These are phyloP conservation scores for Pseudohalonectria lignicola DNA, from an alignment of 2,329 filamentous ascomycete species.

Conservation along the genomic window DNA sequence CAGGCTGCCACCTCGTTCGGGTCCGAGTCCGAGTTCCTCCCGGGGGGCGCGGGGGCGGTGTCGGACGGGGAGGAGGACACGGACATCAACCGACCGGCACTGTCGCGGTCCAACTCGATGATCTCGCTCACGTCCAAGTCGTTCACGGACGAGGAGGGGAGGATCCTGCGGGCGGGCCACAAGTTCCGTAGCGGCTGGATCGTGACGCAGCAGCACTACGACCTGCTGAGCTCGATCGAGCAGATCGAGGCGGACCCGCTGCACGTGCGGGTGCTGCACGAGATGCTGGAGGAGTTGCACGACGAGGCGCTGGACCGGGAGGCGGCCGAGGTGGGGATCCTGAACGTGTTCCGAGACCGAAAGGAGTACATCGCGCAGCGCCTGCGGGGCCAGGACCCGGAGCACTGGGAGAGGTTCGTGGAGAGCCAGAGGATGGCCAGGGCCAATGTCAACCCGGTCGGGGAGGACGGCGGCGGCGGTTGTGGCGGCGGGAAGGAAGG, in stretches of 20 bases:
- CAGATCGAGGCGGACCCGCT: conserved; percentile 39
- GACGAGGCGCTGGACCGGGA: conserved; percentile 45
- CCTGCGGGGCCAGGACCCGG: conserved; percentile 51
- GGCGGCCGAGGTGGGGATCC: conserved; percentile 45
- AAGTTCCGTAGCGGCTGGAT: conserved; percentile 43
- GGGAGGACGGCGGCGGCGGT: too few species aligned
- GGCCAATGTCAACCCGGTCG: too few species aligned
- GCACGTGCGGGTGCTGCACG: conserved; percentile 42
- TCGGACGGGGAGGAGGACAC: conserved; percentile 40
- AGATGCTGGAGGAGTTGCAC: conserved; percentile 51
- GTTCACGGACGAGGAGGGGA: conserved; percentile 46
- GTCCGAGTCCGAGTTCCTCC: conserved; percentile 6
- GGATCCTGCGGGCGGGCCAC: conserved; percentile 43
- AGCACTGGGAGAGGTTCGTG: conserved; percentile 52
- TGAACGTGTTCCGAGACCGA: conserved; percentile 50
- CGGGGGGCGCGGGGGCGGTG: conserved; percentile 30
- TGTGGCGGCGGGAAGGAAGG: too few species aligned
- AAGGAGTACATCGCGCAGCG: conserved; percentile 34
- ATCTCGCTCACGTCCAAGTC: conserved; percentile 38
- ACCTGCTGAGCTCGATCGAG: conserved; percentile 32
- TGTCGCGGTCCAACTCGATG: conserved; percentile 41
- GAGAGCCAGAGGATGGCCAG: conserved; percentile 50
- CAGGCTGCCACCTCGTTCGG: conserved; percentile 10
- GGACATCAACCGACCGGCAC: conserved; percentile 18
- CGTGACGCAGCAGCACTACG: conserved; percentile 34